A percentile compares a stretch with the other conserved stretches of the same genome.
Evolutionary conservation across 805 yeast genomes (phyloP).

Genomic region (Schwanniomyces vanrijiae): DNA sequence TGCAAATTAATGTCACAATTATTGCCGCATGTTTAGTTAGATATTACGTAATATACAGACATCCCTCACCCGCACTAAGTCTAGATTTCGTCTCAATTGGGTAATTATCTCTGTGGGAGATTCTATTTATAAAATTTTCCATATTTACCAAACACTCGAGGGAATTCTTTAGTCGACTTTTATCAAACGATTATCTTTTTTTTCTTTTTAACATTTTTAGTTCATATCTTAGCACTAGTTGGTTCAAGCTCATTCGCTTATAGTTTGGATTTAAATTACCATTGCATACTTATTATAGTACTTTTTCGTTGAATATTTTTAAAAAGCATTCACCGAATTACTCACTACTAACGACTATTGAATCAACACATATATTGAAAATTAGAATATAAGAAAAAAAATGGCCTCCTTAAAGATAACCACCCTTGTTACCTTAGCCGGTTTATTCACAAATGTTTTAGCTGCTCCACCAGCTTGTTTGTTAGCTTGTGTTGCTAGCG

Average conservation of each 20-base stretch:
- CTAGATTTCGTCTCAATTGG: not conserved
- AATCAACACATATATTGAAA: not conserved
- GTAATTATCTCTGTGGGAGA: not conserved
- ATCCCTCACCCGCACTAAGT: not conserved
- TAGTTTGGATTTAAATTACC: not conserved
- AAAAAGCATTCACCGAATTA: not conserved
- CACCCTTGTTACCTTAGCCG: constrained; percentile 33
- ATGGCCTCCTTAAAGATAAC: constrained; percentile 20
- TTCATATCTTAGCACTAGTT: not conserved
- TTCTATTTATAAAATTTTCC: not conserved
- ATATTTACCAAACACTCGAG: not conserved
- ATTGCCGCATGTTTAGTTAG: too few species aligned
- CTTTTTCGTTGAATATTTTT: not conserved
- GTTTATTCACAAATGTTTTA: constrained; percentile 46
- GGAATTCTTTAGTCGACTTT: not conserved
- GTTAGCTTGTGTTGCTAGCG: constrained; percentile 82
- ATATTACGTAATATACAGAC: too few species aligned
- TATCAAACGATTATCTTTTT: not conserved
- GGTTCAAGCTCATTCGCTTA: not conserved
- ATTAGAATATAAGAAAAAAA: not conserved
- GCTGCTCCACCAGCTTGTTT: constrained; percentile 91
- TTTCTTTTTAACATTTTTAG: not conserved
- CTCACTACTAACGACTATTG: not conserved
- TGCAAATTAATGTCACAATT: too few species aligned
- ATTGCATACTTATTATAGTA: not conserved